Conservation (phyloP, 345 rosid genomes). For the Boechera retrofracta region DNA sequence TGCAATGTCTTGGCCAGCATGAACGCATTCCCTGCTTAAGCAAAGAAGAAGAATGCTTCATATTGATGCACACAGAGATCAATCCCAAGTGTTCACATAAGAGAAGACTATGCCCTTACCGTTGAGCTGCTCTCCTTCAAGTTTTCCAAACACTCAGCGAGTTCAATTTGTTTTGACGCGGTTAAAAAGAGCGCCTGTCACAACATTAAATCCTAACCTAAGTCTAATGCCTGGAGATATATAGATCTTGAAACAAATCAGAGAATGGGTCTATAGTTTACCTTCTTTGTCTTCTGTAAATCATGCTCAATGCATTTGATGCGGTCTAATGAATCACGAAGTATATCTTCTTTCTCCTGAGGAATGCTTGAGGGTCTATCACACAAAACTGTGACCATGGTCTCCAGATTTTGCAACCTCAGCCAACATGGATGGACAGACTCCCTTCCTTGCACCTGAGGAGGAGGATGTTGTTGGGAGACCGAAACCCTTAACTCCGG, state of each 20-base stretch:
- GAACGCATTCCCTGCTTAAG: slow-evolving; percentile 57
- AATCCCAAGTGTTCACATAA: background rate
- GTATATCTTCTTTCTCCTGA: slow-evolving; percentile 87
- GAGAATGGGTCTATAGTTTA: slow-evolving; percentile 28
- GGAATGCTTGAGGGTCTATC: slow-evolving; percentile 75
- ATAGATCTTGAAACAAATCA: slow-evolving; percentile 9
- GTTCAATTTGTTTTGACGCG: slow-evolving; percentile 88
- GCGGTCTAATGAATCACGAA: slow-evolving; percentile 79
- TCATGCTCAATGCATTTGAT: slow-evolving; percentile 85
- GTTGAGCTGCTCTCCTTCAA: slow-evolving; percentile 55
- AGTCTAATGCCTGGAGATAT: background rate
- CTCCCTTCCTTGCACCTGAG: slow-evolving; percentile 53
- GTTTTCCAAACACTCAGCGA: slow-evolving; percentile 81
- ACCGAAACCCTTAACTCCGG: slow-evolving; percentile 45
- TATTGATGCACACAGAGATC: slow-evolving; percentile 10
- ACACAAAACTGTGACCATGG: slow-evolving; percentile 66
- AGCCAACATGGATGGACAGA: slow-evolving; percentile 76
- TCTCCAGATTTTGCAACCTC: slow-evolving; percentile 82
- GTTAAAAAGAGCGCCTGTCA: slow-evolving; percentile 83
- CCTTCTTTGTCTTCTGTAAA: slow-evolving; percentile 87
- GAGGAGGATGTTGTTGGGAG: slow-evolving; percentile 48
- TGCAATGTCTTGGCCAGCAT: slow-evolving; percentile 79
- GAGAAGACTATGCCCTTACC: slow-evolving; percentile 53
- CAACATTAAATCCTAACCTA: slow-evolving; percentile 8
- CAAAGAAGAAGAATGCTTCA: slow-evolving; percentile 17